These are phyloP conservation scores for Buxus sempervirens DNA, from an alignment of 164 flowering plant genomes.

Conservation along the genomic window DNA sequence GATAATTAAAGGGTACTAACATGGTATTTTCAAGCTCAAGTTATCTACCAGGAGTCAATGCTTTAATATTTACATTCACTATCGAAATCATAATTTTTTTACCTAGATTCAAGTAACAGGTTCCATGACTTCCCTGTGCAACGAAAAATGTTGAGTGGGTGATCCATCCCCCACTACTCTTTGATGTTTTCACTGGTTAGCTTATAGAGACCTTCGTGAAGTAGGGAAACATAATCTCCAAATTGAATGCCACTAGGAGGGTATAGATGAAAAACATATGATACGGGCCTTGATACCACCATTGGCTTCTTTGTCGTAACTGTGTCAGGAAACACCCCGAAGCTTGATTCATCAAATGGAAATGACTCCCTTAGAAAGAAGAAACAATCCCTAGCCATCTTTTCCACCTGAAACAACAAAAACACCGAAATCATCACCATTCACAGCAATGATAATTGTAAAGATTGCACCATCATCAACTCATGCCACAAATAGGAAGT, in stretches of 20 bases:
- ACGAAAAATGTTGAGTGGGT: no score
- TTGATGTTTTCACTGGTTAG: not conserved
- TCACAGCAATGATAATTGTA: not conserved
- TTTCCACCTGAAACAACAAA: slow-evolving; percentile 67
- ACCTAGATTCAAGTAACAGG: no score
- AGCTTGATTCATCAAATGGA: slow-evolving; percentile 60
- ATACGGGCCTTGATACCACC: slow-evolving; percentile 50
- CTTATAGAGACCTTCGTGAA: slow-evolving; percentile 28
- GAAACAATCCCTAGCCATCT: slow-evolving; percentile 73
- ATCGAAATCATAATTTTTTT: no score
- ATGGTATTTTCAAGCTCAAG: not conserved
- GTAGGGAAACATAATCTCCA: slow-evolving; percentile 43
- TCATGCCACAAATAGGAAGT: not conserved
- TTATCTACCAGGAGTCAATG: not conserved
- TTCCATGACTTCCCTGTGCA: no score
- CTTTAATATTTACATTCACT: no score
- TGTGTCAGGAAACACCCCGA: slow-evolving; percentile 50
- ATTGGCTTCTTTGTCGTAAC: slow-evolving; percentile 35
- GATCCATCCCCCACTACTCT: not conserved
- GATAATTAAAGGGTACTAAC: not conserved
- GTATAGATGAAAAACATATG: slow-evolving; percentile 64
- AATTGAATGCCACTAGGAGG: slow-evolving; percentile 57
- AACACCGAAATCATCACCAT: not conserved
- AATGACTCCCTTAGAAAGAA: slow-evolving; percentile 72
- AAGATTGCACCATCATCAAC: not conserved